Base-by-base conservation (phyloP, 306 rosid genomes). In the Rosa rugosa region DNA sequence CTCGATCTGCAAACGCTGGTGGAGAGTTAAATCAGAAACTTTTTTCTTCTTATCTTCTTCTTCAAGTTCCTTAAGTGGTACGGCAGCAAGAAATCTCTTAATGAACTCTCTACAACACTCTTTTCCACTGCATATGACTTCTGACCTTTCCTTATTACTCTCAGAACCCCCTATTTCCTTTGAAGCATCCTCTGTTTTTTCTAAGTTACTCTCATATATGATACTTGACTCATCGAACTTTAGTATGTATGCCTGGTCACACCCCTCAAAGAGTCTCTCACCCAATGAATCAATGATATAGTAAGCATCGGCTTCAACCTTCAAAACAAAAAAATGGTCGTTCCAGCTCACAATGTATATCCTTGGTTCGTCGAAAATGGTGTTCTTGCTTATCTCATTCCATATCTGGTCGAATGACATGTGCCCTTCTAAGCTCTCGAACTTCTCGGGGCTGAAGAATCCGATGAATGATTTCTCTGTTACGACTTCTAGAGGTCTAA, bases 281-380 rank as follows among this genome's bases (percentile, higher is more conserved):
- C 98, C 97, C 50, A 88, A 71, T 0, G 97, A 89, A 73, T 92
- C 98, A 23, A 94, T 76, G 4, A 94, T 83, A 45, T 94, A 91
- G 78, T 76, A 94, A 62, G 94, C 90, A 42, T 87, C 75, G 18
- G 79, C 83, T 51, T 88, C 97, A 18, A 86, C 83, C 86, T 90
- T 91, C 75, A 94, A 64, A 45, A 91, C 91, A 12, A 91, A 94
- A 87, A 92, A 92, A 80, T 94, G 97, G 79, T 92, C 97, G 5
- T 94, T 92, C 98, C 97, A 94, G 80, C 97, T 88, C 62, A 92
- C 93, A 40, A 94, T 91, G 89, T 89, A 94, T 77, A 94, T 73
- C 25, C 80, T 84, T 3, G 90, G 77, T 25, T 84, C 67, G 7
- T 10, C 54, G 44, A 46, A 41, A 8, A 8, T 27, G 36, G 69